Percentiles rank a stretch among this genome's conserved stretches.
phyloP scores from a whole-genome alignment of 192 early-diverging fungal species.

The Glomus cerebriforme region DNA sequence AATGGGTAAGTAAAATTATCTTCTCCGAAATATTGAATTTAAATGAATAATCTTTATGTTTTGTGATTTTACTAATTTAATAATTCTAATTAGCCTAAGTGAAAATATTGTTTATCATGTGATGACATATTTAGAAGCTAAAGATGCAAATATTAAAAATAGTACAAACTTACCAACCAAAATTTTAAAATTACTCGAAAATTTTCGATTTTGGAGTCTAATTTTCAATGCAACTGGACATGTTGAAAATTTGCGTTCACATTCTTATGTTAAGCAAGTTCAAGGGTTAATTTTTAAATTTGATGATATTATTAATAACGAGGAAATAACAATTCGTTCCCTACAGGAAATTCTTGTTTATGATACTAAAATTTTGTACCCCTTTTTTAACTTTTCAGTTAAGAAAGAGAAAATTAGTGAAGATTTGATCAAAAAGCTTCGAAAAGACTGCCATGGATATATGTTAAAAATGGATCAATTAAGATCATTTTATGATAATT shows the following conservation, averaged over 20 bases:
- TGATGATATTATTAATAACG: not conserved
- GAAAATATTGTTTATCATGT: not conserved
- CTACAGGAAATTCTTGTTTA: not conserved
- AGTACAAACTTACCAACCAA: not conserved
- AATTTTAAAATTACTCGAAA: not conserved
- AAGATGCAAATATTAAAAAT: not conserved
- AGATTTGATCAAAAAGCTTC: not conserved
- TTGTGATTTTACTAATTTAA: not conserved
- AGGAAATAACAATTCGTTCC: not conserved
- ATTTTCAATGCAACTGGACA: not conserved
- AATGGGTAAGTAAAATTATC: not conserved
- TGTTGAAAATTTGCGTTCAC: not conserved
- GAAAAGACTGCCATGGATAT: not conserved
- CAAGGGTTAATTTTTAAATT: not conserved
- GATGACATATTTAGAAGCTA: not conserved
- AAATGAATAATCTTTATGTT: too few species aligned
- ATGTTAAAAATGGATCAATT: conserved; percentile 2
- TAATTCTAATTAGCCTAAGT: not conserved
- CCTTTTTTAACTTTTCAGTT: not conserved
- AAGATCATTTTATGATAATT: not conserved
- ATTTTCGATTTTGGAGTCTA: not conserved
- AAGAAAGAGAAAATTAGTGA: not conserved
- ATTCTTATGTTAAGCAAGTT: not conserved
- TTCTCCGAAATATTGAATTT: not conserved
- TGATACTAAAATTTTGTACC: not conserved